Conservation (phyloP, 129 eudicot genomes). For the Dittrichia graveolens region DNA sequence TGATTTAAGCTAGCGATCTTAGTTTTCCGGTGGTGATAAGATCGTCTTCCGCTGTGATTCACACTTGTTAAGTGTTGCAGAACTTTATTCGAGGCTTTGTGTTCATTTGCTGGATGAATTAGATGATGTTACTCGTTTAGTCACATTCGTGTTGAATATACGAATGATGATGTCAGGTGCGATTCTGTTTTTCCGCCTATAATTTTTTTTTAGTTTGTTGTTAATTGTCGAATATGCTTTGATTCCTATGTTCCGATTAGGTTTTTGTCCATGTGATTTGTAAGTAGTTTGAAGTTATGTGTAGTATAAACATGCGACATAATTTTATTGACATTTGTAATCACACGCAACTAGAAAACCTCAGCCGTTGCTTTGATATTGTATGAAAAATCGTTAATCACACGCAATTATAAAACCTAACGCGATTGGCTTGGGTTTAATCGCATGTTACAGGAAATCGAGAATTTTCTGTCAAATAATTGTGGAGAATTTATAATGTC, state of each 20-base stretch:
- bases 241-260: conserved; percentile 13
- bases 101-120: conserved; percentile 13
- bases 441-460: no score
- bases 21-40: background rate
- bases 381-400: background rate
- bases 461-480: no score
- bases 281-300: background rate
- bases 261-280: conserved; percentile 7
- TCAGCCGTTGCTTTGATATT: background rate
- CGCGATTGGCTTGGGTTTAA: conserved; percentile 7
- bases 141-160: conserved; percentile 19
- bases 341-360: conserved; percentile 7
- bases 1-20: background rate
- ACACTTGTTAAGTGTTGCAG: background rate
- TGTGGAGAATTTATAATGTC: no score
- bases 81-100: background rate
- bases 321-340: conserved; percentile 8
- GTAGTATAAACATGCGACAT: background rate
- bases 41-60: background rate
- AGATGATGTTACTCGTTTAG: conserved; percentile 21
- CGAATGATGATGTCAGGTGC: conserved; percentile 27
- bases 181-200: background rate
- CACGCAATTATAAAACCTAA: background rate
- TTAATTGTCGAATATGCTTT: background rate
- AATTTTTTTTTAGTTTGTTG: background rate